Evolutionary conservation across 495 filamentous ascomycete genomes (phyloP).

Genomic region (Aspergillus heteromorphus): DNA sequence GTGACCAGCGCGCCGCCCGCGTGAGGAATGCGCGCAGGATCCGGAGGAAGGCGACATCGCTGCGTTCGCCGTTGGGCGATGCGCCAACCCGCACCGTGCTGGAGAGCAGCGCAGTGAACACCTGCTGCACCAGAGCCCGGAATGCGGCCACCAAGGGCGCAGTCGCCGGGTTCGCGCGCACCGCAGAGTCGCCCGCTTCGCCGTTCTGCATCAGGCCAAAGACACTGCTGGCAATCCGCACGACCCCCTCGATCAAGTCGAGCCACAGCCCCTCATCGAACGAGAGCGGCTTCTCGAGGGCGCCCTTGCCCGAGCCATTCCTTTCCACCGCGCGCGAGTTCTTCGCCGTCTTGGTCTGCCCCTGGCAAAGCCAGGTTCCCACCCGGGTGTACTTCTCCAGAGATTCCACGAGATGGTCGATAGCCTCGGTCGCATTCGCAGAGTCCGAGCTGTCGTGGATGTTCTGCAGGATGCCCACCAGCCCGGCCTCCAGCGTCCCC

Average conservation of each 20-base stretch:
- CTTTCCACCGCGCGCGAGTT: constrained; percentile 24
- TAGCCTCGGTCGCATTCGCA: constrained; percentile 47
- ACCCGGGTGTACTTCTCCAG: constrained; percentile 85
- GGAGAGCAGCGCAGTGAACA: constrained; percentile 81
- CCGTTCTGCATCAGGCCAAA: constrained; percentile 35
- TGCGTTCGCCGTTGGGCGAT: constrained; percentile 32
- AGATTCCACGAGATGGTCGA: constrained; percentile 59
- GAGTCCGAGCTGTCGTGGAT: constrained; percentile 50
- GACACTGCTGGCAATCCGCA: constrained; percentile 68
- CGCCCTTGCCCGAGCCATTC: constrained; percentile 35
- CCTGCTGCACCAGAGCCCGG: constrained; percentile 77
- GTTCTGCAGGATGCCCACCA: constrained; percentile 64
- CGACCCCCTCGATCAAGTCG: constrained; percentile 78
- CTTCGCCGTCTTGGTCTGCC: constrained; percentile 66
- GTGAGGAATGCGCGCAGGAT: constrained; percentile 89
- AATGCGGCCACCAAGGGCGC: constrained; percentile 52
- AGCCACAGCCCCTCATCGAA: constrained; percentile 85
- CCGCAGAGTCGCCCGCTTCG: constrained; percentile 7
- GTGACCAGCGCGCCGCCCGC: constrained; percentile 71
- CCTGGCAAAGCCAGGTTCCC: constrained; percentile 92
- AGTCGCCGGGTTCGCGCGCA: constrained; percentile 5
- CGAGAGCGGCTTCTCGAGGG: constrained; percentile 58
- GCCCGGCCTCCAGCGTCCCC: constrained; percentile 67
- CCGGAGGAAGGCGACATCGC: constrained; percentile 75
- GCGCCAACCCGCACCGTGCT: constrained; percentile 47